Evolutionary conservation across 2,329 filamentous ascomycete genomes (phyloP).

Genomic region (Tolypocladium paradoxum): DNA sequence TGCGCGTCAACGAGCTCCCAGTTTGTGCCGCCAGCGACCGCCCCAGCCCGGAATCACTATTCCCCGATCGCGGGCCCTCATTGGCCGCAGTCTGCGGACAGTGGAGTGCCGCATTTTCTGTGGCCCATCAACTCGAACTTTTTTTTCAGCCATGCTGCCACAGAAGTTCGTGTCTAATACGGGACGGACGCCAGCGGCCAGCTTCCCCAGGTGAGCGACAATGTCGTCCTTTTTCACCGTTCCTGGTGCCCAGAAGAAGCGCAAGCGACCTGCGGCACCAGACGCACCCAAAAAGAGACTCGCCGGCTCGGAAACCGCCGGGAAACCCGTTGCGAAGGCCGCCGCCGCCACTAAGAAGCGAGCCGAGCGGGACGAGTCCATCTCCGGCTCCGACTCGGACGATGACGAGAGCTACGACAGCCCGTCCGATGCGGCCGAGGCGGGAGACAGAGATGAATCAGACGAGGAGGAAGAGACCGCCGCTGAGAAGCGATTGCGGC

Average conservation of each 20-base stretch:
- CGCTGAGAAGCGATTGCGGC: constrained; percentile 71
- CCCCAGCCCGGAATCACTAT: constrained; percentile 20
- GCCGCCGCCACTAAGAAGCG: constrained; percentile 31
- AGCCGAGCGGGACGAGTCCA: constrained; percentile 57
- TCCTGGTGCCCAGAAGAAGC: constrained; percentile 78
- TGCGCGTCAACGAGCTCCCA: constrained; percentile 22
- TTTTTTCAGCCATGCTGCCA: constrained; percentile 21
- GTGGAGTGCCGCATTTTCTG: constrained; percentile 9
- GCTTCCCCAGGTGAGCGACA: constrained; percentile 13
- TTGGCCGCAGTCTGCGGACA: constrained; percentile 8
- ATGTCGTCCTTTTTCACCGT: constrained; percentile 97
- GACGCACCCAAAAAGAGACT: constrained; percentile 50
- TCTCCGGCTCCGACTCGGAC: constrained; percentile 72
- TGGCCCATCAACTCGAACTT: constrained; percentile 22
- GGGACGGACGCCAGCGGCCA: constrained; percentile 5
- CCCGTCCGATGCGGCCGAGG: constrained; percentile 32
- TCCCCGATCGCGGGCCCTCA: constrained; percentile 10
- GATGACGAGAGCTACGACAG: constrained; percentile 41
- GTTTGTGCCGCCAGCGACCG: constrained; percentile 23
- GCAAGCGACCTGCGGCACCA: constrained; percentile 56
- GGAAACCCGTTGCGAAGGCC: constrained; percentile 30
- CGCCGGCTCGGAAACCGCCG: constrained; percentile 32
- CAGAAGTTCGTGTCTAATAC: constrained; percentile 5
- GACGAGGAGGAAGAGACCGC: constrained; percentile 80
- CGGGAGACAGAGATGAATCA: constrained; percentile 36